Evolutionary conservation across 495 filamentous ascomycete species (phyloP).

Genomic region (Xylaria acuta): DNA sequence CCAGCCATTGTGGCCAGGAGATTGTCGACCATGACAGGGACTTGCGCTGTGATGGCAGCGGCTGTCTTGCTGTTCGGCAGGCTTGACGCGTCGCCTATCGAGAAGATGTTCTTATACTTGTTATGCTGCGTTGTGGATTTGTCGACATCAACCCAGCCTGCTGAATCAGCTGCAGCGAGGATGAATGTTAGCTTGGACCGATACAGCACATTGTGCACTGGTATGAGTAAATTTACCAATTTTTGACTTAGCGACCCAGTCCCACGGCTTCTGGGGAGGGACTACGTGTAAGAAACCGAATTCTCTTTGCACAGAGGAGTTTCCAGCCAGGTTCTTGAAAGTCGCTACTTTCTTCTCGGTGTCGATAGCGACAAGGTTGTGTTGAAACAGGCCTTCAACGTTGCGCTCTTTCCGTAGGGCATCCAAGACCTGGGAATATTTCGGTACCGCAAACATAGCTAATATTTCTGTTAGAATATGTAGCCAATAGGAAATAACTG

Average conservation of each 20-base stretch:
- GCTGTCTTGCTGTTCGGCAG: conserved; percentile 73
- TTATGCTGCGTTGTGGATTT: conserved; percentile 65
- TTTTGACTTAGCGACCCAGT: conserved; percentile 41
- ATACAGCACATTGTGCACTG: not conserved
- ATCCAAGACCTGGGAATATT: conserved; percentile 68
- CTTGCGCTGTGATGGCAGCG: conserved; percentile 68
- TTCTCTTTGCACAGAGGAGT: conserved; percentile 51
- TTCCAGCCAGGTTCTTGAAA: conserved; percentile 38
- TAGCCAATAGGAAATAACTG: not conserved
- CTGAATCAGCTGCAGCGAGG: conserved; percentile 55
- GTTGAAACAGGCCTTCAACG: conserved; percentile 70
- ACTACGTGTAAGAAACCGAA: conserved; percentile 64
- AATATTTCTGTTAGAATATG: conserved; percentile 17
- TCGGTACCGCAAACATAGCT: conserved; percentile 72
- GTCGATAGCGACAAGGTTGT: conserved; percentile 68
- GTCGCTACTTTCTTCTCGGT: conserved; percentile 45
- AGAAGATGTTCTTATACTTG: conserved; percentile 71
- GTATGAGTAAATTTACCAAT: conserved; percentile 29
- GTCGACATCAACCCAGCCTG: conserved; percentile 70
- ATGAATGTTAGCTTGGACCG: conserved; percentile 20
- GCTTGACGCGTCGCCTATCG: conserved; percentile 70
- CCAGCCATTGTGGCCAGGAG: conserved; percentile 60
- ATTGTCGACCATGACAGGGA: conserved; percentile 66
- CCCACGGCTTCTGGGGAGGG: conserved; percentile 41
- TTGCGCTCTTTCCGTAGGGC: conserved; percentile 65